Percentiles rank a stretch among this genome's conserved stretches.
Evolutionary conservation across 1,284 basidiomycete genomes (phyloP).

Genomic region (Sporisorium exsertum): DNA sequence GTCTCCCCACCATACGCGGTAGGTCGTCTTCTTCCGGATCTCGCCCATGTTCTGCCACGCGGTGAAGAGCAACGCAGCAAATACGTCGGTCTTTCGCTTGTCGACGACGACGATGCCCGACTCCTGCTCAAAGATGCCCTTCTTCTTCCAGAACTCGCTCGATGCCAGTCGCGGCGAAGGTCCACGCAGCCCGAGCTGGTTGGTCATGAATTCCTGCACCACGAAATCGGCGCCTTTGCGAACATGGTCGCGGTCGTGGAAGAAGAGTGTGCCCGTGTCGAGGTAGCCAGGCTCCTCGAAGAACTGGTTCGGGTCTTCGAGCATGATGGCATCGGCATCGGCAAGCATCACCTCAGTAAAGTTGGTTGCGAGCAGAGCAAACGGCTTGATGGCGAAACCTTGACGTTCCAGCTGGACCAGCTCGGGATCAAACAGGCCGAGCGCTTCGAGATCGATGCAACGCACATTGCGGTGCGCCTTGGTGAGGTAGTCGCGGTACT

Average conservation of each 20-base stretch:
- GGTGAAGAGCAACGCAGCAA: conserved; percentile 48
- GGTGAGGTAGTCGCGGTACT: conserved; percentile 48
- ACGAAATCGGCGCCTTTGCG: conserved; percentile 39
- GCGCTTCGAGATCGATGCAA: conserved; percentile 41
- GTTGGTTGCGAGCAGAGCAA: conserved; percentile 51
- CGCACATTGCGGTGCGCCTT: conserved; percentile 40
- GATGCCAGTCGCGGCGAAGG: conserved; percentile 34
- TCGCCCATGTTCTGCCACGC: conserved; percentile 55
- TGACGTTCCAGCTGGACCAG: conserved; percentile 46
- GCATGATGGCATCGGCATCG: conserved; percentile 51
- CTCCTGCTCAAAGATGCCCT: conserved; percentile 53
- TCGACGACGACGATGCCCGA: conserved; percentile 53
- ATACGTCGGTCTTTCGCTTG: conserved; percentile 45
- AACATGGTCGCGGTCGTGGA: conserved; percentile 52
- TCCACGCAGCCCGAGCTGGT: conserved; percentile 42
- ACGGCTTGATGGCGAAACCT: conserved; percentile 53
- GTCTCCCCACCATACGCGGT: conserved; percentile 48
- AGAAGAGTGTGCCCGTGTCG: conserved; percentile 55
- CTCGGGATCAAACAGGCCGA: conserved; percentile 48
- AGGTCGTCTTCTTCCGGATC: conserved; percentile 51
- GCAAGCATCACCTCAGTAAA: conserved; percentile 55
- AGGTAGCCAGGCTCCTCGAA: conserved; percentile 49
- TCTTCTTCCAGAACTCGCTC: conserved; percentile 51
- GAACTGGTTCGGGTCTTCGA: conserved; percentile 44
- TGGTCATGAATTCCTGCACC: conserved; percentile 49